A percentile compares a stretch with the other conserved stretches of the same genome.
Conservation (phyloP, 2,329 filamentous ascomycete genomes). For the Pseudopithomyces chartarum region DNA sequence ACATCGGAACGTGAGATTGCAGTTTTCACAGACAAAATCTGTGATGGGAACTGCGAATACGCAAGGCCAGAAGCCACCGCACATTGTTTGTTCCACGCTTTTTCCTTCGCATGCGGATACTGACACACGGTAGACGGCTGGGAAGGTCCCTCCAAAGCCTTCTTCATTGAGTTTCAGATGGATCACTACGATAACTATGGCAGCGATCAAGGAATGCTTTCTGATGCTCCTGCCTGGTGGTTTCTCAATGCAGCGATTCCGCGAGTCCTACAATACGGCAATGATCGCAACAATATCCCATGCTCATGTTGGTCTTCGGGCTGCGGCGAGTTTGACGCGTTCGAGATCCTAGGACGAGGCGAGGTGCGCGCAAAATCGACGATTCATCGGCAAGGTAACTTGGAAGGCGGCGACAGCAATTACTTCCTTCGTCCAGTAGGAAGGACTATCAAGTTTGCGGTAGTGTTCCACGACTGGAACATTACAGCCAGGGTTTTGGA, state of each 20-base stretch:
- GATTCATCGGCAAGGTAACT: constrained; percentile 62
- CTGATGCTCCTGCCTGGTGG: constrained; percentile 77
- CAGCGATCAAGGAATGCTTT: constrained; percentile 48
- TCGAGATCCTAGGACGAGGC: constrained; percentile 70
- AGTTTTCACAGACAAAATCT: constrained; percentile 47
- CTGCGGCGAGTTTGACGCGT: constrained; percentile 78
- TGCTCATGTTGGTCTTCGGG: constrained; percentile 75
- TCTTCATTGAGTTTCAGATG: constrained; percentile 77
- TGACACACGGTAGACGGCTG: constrained; percentile 64
- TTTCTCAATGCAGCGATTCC: constrained; percentile 75
- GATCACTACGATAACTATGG: constrained; percentile 43
- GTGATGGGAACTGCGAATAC: constrained; percentile 55
- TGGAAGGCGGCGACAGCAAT: constrained; percentile 69
- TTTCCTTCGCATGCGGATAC: neutral
- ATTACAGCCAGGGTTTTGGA: constrained; percentile 44
- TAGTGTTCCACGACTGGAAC: constrained; percentile 37
- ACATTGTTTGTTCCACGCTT: constrained; percentile 50
- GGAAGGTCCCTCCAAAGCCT: constrained; percentile 70
- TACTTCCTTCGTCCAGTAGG: constrained; percentile 71
- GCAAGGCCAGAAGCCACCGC: constrained; percentile 55
- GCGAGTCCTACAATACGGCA: constrained; percentile 70
- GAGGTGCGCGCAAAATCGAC: constrained; percentile 72
- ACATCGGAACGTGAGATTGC: constrained; percentile 43
- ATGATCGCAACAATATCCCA: constrained; percentile 44
- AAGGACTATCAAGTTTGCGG: constrained; percentile 65